phyloP scores from a whole-genome alignment of 345 rosid genomes.

The Populus ilicifolia region DNA sequence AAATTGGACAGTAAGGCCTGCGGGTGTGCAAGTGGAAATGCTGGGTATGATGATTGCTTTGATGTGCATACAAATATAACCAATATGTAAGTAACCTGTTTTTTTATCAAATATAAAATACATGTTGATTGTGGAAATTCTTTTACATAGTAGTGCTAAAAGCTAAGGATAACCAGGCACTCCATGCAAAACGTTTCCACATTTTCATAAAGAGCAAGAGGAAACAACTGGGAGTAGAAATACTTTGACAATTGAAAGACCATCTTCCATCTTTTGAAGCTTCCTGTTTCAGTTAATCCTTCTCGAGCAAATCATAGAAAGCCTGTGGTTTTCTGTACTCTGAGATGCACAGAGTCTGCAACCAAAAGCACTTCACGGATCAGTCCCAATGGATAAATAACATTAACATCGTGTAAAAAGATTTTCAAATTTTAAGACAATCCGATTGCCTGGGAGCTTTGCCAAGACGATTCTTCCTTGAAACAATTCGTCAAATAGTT shows the following conservation, averaged over 20 bases:
- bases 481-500: background rate
- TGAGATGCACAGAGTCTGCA: conserved; percentile 39
- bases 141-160: background rate
- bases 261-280: background rate
- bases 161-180: background rate
- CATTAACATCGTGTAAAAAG: background rate
- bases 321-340: conserved; percentile 47
- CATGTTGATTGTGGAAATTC: background rate
- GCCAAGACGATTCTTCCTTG: background rate
- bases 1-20: too few species aligned
- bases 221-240: background rate
- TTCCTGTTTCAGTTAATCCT: conserved; percentile 5
- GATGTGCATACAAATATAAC: background rate
- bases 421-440: background rate
- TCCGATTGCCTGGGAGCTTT: background rate
- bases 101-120: background rate
- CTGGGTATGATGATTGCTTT: too few species aligned
- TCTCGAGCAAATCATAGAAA: conserved; percentile 46
- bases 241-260: background rate
- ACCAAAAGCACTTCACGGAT: background rate
- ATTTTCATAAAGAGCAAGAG: background rate
- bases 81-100: background rate
- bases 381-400: background rate
- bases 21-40: too few species aligned
- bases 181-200: background rate